A percentile compares a stretch with the other conserved stretches of the same genome.
Evolutionary conservation across 148 eudicot species (phyloP).

Genomic region (Rhododendron griersonianum): DNA sequence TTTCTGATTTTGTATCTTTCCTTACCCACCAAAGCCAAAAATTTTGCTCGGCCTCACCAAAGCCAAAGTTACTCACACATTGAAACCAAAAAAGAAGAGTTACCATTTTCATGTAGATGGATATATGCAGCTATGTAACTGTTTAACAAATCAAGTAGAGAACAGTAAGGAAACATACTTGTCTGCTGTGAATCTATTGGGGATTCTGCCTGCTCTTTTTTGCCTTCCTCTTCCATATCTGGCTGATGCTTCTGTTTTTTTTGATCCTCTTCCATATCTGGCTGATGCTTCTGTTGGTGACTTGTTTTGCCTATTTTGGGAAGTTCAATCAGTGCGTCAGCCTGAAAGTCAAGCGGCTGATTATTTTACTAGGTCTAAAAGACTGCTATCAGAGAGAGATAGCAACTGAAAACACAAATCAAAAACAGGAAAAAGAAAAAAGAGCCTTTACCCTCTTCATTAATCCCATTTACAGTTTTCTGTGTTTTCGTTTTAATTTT

Average conservation of each 20-base stretch:
- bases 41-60: neutral
- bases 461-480: neutral
- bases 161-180: slow-evolving; percentile 13
- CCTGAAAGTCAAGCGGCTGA: neutral
- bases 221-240: neutral
- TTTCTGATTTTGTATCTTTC: neutral
- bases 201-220: slow-evolving; percentile 16
- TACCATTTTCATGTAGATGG: neutral
- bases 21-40: neutral
- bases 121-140: neutral
- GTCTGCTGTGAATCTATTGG: slow-evolving; percentile 40
- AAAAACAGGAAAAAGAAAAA: neutral
- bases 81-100: neutral
- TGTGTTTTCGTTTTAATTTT: neutral
- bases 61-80: neutral
- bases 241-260: neutral
- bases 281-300: neutral
- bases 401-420: neutral
- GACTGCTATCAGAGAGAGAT: neutral
- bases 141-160: neutral
- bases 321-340: neutral
- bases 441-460: neutral
- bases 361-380: neutral
- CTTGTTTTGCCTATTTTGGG: slow-evolving; percentile 8
- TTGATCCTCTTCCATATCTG: slow-evolving; percentile 13